Percentiles rank a stretch among this genome's conserved stretches.
Conservation (phyloP, 2,329 filamentous ascomycete species). For the Clathrospora elynae region DNA sequence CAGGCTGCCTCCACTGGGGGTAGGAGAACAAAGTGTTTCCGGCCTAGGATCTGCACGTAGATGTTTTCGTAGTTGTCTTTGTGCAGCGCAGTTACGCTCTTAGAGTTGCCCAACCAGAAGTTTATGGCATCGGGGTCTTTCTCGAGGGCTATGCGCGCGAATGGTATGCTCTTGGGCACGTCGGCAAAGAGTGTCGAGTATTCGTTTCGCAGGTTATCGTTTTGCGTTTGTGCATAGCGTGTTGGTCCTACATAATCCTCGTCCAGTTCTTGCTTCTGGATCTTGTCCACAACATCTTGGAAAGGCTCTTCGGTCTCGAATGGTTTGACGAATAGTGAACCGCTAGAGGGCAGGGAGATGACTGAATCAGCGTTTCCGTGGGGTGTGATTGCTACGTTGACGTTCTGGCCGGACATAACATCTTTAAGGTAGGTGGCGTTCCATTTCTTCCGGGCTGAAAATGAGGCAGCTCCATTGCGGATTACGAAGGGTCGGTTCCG, state of each 20-base stretch:
- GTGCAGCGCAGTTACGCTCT: slow-evolving; percentile 73
- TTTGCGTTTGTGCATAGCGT: slow-evolving; percentile 77
- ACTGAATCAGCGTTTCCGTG: slow-evolving; percentile 66
- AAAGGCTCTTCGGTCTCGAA: slow-evolving; percentile 70
- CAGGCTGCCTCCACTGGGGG: slow-evolving; percentile 73
- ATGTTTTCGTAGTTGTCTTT: slow-evolving; percentile 87
- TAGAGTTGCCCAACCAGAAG: slow-evolving; percentile 76
- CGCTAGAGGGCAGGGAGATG: slow-evolving; percentile 64
- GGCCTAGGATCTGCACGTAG: slow-evolving; percentile 75
- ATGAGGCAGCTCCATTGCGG: slow-evolving; percentile 64
- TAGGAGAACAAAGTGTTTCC: slow-evolving; percentile 75
- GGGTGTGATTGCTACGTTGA: slow-evolving; percentile 81
- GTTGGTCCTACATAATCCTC: slow-evolving; percentile 13
- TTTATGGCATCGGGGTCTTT: slow-evolving; percentile 75
- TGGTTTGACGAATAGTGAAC: slow-evolving; percentile 68
- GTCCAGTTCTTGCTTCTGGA: slow-evolving; percentile 61
- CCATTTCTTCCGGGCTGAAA: slow-evolving; percentile 69
- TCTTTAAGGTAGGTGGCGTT: slow-evolving; percentile 62
- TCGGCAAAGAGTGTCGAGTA: slow-evolving; percentile 67
- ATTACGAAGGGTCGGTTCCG: slow-evolving; percentile 77
- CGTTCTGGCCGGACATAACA: slow-evolving; percentile 60
- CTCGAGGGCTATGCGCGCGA: slow-evolving; percentile 72
- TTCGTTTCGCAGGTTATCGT: slow-evolving; percentile 79
- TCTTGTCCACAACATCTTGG: slow-evolving; percentile 63
- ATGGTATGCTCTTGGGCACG: slow-evolving; percentile 69